These are phyloP conservation scores for Stephania japonica DNA, from an alignment of 164 flowering plant species.

Conservation along the genomic window DNA sequence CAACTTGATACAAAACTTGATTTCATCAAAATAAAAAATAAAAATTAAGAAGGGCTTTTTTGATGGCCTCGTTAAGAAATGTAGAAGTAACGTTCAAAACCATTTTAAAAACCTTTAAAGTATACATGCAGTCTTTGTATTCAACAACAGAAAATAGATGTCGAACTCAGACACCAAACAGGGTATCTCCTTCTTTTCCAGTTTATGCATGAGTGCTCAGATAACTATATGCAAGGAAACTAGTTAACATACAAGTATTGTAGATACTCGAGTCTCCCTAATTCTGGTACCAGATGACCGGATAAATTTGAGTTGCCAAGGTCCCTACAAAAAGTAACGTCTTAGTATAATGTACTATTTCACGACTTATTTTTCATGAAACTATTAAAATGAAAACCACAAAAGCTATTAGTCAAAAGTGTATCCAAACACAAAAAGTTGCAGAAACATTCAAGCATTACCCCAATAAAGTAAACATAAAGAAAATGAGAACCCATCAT, in stretches of 20 bases:
- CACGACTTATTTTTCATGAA: neutral
- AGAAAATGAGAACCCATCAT: no score
- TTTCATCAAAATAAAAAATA: no score
- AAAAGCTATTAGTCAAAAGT: neutral
- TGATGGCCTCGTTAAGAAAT: no score
- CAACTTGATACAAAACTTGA: no score
- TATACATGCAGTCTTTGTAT: no score
- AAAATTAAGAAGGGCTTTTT: no score
- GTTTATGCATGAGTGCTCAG: neutral
- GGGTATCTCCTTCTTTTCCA: neutral
- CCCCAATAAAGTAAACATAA: neutral
- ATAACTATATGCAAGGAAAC: neutral
- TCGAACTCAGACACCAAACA: no score
- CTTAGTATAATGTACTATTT: no score
- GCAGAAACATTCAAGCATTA: neutral
- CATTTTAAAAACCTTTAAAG: no score
- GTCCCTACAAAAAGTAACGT: conserved; percentile 51
- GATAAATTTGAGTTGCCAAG: conserved; percentile 77
- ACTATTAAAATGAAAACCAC: neutral
- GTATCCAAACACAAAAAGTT: neutral
- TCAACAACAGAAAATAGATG: no score
- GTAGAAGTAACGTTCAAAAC: no score
- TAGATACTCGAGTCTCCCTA: conserved; percentile 81
- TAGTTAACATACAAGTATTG: conserved; percentile 68
- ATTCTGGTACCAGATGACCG: conserved; percentile 81